phyloP scores from a whole-genome alignment of 495 filamentous ascomycete genomes.

The Cairneyella variabilis region DNA sequence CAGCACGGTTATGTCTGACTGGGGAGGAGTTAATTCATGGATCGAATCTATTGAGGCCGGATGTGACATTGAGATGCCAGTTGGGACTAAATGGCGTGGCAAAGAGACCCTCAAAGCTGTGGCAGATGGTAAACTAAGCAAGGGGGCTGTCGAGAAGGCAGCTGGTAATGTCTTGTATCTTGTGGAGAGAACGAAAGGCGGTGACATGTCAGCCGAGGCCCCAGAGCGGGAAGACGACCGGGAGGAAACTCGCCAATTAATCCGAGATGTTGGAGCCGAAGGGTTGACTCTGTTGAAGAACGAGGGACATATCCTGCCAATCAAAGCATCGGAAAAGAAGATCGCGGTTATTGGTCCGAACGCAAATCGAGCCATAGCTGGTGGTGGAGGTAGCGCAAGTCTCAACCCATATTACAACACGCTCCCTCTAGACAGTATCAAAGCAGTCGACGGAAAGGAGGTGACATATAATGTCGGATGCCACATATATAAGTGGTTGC shows the following conservation, averaged over 20 bases:
- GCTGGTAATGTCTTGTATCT: conserved; percentile 65
- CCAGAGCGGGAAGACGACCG: conserved; percentile 61
- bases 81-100: conserved; percentile 66
- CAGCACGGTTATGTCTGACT: conserved; percentile 71
- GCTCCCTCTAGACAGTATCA: conserved; percentile 53
- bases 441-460: conserved; percentile 37
- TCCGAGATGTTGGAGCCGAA: conserved; percentile 66
- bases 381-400: conserved; percentile 78
- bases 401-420: conserved; percentile 76
- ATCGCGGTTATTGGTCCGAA: conserved; percentile 84
- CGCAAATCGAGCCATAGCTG: conserved; percentile 69
- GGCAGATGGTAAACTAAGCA: conserved; percentile 54
- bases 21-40: conserved; percentile 68
- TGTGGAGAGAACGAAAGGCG: conserved; percentile 58
- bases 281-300: conserved; percentile 81
- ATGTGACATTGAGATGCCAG: conserved; percentile 77
- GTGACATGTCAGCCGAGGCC: conserved; percentile 56
- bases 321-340: conserved; percentile 54
- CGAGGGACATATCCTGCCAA: conserved; percentile 60
- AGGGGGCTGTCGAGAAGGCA: conserved; percentile 41
- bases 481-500: conserved; percentile 63
- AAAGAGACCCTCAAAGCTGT: conserved; percentile 60
- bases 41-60: conserved; percentile 69
- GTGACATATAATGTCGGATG: conserved; percentile 51
- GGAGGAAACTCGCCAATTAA: conserved; percentile 60